Base-by-base conservation (phyloP, 1,139 yeast genomes). In the Scheffersomyces quercinus region DNA sequence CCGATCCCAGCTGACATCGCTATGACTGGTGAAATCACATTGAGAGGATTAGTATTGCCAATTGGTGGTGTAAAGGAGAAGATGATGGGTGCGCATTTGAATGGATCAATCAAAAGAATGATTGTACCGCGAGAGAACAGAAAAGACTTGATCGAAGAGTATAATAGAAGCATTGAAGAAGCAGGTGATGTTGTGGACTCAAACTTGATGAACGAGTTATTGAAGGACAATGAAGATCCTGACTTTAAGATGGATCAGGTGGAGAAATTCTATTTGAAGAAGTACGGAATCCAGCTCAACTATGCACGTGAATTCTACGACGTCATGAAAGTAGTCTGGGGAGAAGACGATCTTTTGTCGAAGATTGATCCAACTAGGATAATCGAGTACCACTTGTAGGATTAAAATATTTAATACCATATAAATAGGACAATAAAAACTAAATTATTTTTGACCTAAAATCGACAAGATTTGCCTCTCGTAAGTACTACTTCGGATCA, bases 1-100 rank as follows among this genome's bases (percentile, higher is more conserved):
- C 84, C 90, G 0, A 86, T 89, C 10, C 83, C 87, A 5, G 65
- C 78, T 11, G 75, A 79, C 43, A 68, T 88, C 45, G 97, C 97
- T 45, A 88, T 90, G 96, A 90, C 97, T 0, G 97, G 97, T 4
- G 97, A 90, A 60, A 84, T 90, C 52, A 88, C 97, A 0, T 73
- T 90, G 20, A 74, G 96, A 31, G 97, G 97, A 2, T 79, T 86
- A 55, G 88, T 90, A 0, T 70, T 90, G 41, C 95, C 96, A 4
- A 90, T 90, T 53, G 97, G 97, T 5, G 97, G 97, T 1, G 77
- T 90, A 29, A 82, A 86, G 46, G 97, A 89, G 61, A 89, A 89
- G 64, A 68, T 89, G 39, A 71, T 88, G 39, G 96, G 96, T 1
- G 96, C 96, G 0, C 91, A 88, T 55, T 72, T 87, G 53, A 82